Evolutionary conservation across 768 basidiomycete species (phyloP), one percentile per base, ranked within the genome.

Genomic region (Royoungia palumana): DNA sequence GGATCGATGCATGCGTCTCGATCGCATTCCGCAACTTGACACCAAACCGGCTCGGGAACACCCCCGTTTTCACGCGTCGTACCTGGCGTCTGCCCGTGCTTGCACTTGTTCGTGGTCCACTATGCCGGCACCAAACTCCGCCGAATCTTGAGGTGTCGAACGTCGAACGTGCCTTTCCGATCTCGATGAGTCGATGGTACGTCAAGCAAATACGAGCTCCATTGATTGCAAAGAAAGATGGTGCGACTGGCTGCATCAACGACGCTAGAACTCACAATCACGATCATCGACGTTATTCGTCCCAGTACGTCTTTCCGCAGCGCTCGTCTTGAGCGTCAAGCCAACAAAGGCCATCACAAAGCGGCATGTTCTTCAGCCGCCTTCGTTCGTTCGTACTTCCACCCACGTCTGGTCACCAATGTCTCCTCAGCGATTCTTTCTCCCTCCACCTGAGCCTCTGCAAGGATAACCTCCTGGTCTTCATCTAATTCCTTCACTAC

Each of bases 51-150:
- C 83, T 85, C 56, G 97, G 73, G 51, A 99, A 92, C 59, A 98
- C 96, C 52, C 87, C 77, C 74, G n/a, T n/a, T 98, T 94, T 95
- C 96, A 98, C 19, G 91, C 75, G 65, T 98, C 96, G 66, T 99
- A 99, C 73, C 97, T 98, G 51, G 94, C 92, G 68, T 97, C 97
- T 61, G 98, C 96, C 57, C 94, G 81, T 37, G 90, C 81, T 70
- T 99, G 96, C 22, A 97, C 96, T 67, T 95, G 94, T 67, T 98
- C 95, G 68, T 97, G 98, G 69, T 97, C 91, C 60, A 99, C 87
- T 36, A 94, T 81, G 62, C 91, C 93, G 10, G 94, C 89, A 1
- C 94, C 94, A 98, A 96, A 40, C 81, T 81, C 56, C 87, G 91
- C 60, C 87, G 85, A 9, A 91, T 94, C 59, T 96, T 21, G 91